Evolutionary conservation across 257 asterid species (phyloP).

Genomic region (Nicotiana knightiana): DNA sequence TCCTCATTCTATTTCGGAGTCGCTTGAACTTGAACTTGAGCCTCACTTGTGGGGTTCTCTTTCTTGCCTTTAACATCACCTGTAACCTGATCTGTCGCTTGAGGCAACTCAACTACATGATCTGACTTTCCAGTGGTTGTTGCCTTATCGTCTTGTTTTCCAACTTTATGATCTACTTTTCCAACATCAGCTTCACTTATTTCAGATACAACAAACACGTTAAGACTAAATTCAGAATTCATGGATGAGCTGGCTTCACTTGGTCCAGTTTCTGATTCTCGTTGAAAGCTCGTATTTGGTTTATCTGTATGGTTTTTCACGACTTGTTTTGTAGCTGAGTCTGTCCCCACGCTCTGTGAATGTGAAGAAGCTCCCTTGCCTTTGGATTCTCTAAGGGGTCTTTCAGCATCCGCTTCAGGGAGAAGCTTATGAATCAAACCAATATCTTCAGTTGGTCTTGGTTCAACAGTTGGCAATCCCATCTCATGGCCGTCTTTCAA

Average conservation of each 20-base stretch:
- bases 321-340: neutral
- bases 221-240: neutral
- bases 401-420: neutral
- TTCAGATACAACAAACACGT: neutral
- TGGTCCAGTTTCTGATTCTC: neutral
- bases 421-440: neutral
- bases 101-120: slow-evolving; percentile 7
- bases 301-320: neutral
- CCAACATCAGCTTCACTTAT: neutral
- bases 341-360: neutral
- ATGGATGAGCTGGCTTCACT: neutral
- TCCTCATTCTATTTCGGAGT: slow-evolving; percentile 11
- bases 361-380: neutral
- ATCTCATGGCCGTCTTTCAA: neutral
- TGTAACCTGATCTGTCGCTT: slow-evolving; percentile 7
- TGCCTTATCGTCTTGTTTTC: neutral
- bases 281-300: neutral
- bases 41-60: slow-evolving; percentile 13
- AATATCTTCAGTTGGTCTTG: neutral
- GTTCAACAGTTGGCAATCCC: slow-evolving; percentile 1
- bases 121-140: slow-evolving; percentile 7
- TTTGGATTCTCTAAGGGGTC: slow-evolving; percentile 7
- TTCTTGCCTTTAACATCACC: slow-evolving; percentile 21
- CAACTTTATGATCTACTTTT: slow-evolving; percentile 2
- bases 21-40: slow-evolving; percentile 23